Conservation (phyloP, 2,329 filamentous ascomycete genomes). For the Colletotrichum spaethianum region DNA sequence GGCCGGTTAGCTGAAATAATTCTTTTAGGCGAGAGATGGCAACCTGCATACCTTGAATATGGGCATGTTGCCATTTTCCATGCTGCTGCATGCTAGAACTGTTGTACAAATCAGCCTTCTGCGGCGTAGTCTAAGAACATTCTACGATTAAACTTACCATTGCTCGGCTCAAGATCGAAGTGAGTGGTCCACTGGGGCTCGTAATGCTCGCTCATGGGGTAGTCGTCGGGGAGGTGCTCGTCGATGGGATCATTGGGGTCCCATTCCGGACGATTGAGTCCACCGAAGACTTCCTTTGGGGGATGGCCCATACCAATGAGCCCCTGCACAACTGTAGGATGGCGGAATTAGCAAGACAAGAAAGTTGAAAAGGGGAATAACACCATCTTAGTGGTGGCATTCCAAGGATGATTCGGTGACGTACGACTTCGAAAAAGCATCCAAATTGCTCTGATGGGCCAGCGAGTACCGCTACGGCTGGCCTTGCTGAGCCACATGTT, state of each 20-base stretch:
- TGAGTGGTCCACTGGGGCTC: slow-evolving; percentile 38
- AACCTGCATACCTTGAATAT: slow-evolving; percentile 34
- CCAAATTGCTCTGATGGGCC: slow-evolving; percentile 36
- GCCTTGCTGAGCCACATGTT: slow-evolving; percentile 36
- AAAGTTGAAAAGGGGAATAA: too few relatives aligned
- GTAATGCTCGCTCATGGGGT: neutral
- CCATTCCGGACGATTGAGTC: slow-evolving; percentile 11
- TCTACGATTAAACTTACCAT: slow-evolving; percentile 44
- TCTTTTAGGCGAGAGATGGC: neutral
- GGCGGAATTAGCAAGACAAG: slow-evolving; percentile 19
- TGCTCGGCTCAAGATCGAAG: slow-evolving; percentile 46
- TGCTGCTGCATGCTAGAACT: slow-evolving; percentile 15
- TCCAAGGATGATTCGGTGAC: neutral
- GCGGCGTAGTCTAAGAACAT: too few relatives aligned
- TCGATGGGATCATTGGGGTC: slow-evolving; percentile 24
- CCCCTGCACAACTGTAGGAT: slow-evolving; percentile 46
- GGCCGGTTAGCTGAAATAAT: neutral
- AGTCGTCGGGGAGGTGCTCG: slow-evolving; percentile 25
- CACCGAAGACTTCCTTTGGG: neutral
- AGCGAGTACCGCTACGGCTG: slow-evolving; percentile 13
- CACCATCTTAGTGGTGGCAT: neutral
- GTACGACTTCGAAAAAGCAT: slow-evolving; percentile 32
- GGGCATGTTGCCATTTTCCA: slow-evolving; percentile 8
- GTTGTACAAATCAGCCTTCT: neutral
- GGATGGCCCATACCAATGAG: slow-evolving; percentile 48